Percentiles rank a stretch among this genome's conserved stretches.
Evolutionary conservation across 2,329 filamentous ascomycete genomes (phyloP).

Genomic region (Albophoma yamanashiensis): DNA sequence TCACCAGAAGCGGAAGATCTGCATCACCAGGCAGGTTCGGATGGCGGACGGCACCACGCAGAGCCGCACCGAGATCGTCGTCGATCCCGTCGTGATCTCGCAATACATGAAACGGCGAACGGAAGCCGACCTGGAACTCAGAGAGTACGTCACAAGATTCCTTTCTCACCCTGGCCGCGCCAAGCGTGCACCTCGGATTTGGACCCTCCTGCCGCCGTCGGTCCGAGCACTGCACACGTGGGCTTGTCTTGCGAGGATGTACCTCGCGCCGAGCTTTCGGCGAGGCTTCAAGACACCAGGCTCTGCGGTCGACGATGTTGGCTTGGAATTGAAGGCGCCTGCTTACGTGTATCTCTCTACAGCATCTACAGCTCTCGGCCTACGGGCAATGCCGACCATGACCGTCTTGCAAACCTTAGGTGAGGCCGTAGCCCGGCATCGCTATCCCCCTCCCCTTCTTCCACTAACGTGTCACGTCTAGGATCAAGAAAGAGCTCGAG

Average conservation of each 20-base stretch:
- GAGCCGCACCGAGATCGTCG: slow-evolving; percentile 56
- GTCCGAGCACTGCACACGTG: slow-evolving; percentile 11
- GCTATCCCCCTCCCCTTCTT: not conserved
- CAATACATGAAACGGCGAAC: slow-evolving; percentile 76
- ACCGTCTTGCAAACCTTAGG: slow-evolving; percentile 35
- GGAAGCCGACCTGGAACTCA: slow-evolving; percentile 58
- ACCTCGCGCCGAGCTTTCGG: slow-evolving; percentile 4
- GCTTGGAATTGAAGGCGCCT: slow-evolving; percentile 20
- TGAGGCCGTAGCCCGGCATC: slow-evolving; percentile 10
- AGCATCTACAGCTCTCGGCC: slow-evolving; percentile 40
- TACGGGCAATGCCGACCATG: slow-evolving; percentile 39
- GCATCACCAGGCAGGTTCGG: slow-evolving; percentile 57
- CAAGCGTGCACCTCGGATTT: slow-evolving; percentile 4
- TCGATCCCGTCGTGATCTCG: slow-evolving; percentile 77
- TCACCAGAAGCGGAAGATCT: slow-evolving; percentile 53
- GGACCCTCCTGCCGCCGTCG: slow-evolving; percentile 8
- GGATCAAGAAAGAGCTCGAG: slow-evolving; percentile 54
- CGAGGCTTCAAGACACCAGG: slow-evolving; percentile 16
- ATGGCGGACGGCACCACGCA: slow-evolving; percentile 40
- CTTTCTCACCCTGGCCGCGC: slow-evolving; percentile 2
- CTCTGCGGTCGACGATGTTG: slow-evolving; percentile 17
- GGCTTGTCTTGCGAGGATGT: slow-evolving; percentile 7
- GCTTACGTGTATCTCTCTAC: slow-evolving; percentile 28
- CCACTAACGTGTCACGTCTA: slow-evolving; percentile 3
- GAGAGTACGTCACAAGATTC: slow-evolving; percentile 47